Evolutionary conservation across 2,329 filamentous ascomycete species (phyloP).

Genomic region (Cadophora sp.): DNA sequence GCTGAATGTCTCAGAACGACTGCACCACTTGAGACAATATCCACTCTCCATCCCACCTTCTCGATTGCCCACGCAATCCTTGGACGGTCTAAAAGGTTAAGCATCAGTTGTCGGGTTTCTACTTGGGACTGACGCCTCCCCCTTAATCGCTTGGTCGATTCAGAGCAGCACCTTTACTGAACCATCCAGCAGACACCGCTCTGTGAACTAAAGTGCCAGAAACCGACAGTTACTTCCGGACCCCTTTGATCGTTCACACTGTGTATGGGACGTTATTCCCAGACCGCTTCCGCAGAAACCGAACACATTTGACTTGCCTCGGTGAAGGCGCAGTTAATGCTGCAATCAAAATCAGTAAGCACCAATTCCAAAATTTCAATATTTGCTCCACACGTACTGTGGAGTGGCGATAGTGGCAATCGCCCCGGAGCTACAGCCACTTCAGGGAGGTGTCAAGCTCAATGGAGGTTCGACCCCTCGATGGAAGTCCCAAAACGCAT

Average conservation of each 20-base stretch:
- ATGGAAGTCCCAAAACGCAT: neutral
- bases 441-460: neutral
- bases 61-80: neutral
- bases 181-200: no score
- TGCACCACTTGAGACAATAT: neutral
- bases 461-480: neutral
- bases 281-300: no score
- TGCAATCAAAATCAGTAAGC: neutral
- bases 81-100: neutral
- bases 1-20: neutral
- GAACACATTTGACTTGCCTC: neutral
- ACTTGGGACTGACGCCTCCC: no score
- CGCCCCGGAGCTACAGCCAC: neutral
- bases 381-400: neutral
- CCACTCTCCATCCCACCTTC: neutral
- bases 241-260: no score
- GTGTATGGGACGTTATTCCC: neutral
- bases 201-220: no score
- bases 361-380: neutral
- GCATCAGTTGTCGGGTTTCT: no score
- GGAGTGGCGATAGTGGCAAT: neutral
- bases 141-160: no score
- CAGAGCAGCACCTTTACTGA: no score
- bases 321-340: neutral
- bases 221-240: no score